A percentile compares a stretch with the other conserved stretches of the same genome.
These are phyloP conservation scores for Chaetomiaceae sp. DNA, from an alignment of 2,329 filamentous ascomycete genomes.

Conservation along the genomic window DNA sequence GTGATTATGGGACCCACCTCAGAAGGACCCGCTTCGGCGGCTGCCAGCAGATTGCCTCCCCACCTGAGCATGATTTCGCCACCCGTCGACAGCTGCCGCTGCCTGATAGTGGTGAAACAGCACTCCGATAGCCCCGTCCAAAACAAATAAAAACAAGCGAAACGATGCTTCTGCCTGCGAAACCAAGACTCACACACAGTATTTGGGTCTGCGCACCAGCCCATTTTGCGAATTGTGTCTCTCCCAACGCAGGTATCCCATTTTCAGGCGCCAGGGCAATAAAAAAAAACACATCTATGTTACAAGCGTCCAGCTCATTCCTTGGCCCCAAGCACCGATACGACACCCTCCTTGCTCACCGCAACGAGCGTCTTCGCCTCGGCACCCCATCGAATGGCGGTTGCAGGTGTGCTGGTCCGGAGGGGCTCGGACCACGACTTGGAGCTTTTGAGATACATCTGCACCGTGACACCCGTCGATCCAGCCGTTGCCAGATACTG, in stretches of 20 bases:
- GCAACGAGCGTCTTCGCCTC: slow-evolving; percentile 70
- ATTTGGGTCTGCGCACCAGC: neutral
- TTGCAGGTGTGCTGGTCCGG: slow-evolving; percentile 64
- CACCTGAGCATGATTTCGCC: neutral
- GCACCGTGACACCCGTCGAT: slow-evolving; percentile 74
- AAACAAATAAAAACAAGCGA: neutral
- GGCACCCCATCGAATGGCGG: slow-evolving; percentile 72
- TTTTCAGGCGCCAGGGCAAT: slow-evolving; percentile 11
- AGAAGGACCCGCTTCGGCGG: neutral
- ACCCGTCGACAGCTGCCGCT: neutral
- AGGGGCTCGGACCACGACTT: slow-evolving; percentile 90
- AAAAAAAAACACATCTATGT: neutral
- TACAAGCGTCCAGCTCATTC: slow-evolving; percentile 28
- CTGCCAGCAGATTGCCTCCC: neutral
- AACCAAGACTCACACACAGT: neutral
- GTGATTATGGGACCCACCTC: too few relatives aligned
- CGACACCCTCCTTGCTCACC: slow-evolving; percentile 67
- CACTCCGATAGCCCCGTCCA: too few relatives aligned
- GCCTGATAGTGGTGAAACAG: too few relatives aligned
- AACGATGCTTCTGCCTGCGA: neutral
- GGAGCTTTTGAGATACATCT: slow-evolving; percentile 80
- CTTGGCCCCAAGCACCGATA: slow-evolving; percentile 64
- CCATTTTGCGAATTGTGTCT: neutral
- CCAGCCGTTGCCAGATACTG: slow-evolving; percentile 86
- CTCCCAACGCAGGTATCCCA: slow-evolving; percentile 10